phyloP scores from a whole-genome alignment of 768 basidiomycete species.

The Arthromyces matolae region DNA sequence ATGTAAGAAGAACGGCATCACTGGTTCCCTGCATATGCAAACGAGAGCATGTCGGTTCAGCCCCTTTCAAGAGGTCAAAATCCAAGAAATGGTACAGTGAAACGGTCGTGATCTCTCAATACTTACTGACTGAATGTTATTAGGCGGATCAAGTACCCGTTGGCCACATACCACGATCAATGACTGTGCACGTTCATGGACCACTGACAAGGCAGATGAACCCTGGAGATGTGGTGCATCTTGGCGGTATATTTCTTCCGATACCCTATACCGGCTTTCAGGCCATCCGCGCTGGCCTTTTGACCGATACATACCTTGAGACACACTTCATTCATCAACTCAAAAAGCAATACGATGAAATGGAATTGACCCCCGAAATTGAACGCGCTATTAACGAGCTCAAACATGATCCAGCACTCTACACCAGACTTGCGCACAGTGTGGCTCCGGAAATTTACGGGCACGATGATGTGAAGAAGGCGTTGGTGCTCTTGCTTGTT shows the following conservation, averaged over 20 bases:
- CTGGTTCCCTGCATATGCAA: slow-evolving; percentile 96
- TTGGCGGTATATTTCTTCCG: slow-evolving; percentile 96
- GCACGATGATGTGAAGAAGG: slow-evolving; percentile 96
- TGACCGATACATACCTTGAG: slow-evolving; percentile 97
- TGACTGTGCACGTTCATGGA: slow-evolving; percentile 95
- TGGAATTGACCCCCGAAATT: slow-evolving; percentile 90
- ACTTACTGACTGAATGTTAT: slow-evolving; percentile 2
- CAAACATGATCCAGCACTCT: slow-evolving; percentile 72
- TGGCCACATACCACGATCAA: slow-evolving; percentile 96
- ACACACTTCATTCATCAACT: slow-evolving; percentile 86
- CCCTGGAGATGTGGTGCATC: slow-evolving; percentile 92
- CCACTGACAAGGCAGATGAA: slow-evolving; percentile 86
- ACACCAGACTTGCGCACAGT: slow-evolving; percentile 83
- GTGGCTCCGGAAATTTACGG: slow-evolving; percentile 99
- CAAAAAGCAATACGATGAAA: slow-evolving; percentile 95
- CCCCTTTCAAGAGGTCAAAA: slow-evolving; percentile 97
- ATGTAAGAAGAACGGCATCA: slow-evolving; percentile 82
- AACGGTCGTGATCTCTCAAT: neutral
- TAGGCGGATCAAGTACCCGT: slow-evolving; percentile 99
- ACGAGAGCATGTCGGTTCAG: slow-evolving; percentile 95
- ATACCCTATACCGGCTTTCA: slow-evolving; percentile 98
- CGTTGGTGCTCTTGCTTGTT: slow-evolving; percentile 84
- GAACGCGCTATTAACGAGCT: slow-evolving; percentile 64
- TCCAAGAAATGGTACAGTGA: slow-evolving; percentile 91
- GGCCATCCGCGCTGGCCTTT: slow-evolving; percentile 91